These are phyloP conservation scores for Penicillium goetzii DNA, from an alignment of 495 filamentous ascomycete species.

Conservation along the genomic window DNA sequence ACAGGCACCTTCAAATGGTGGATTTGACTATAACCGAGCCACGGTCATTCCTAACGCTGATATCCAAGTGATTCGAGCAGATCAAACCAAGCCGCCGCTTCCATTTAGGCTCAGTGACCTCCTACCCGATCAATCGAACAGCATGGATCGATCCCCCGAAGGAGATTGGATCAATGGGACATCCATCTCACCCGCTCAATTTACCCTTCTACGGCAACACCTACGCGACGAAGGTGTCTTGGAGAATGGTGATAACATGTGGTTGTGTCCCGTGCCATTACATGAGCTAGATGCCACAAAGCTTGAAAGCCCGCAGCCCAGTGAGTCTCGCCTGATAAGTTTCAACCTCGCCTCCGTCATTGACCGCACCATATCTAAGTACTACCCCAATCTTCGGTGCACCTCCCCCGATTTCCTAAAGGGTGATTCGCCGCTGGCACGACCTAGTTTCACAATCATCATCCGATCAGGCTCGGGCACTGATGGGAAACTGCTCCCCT, in stretches of 20 bases:
- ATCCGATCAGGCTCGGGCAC: not conserved
- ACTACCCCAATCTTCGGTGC: constrained; percentile 5
- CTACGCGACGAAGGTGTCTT: not conserved
- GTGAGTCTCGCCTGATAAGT: constrained; percentile 8
- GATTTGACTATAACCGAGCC: constrained; percentile 1
- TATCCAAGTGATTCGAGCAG: constrained; percentile 14
- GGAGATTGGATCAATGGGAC: constrained; percentile 19
- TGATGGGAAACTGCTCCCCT: not conserved
- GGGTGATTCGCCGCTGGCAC: not conserved
- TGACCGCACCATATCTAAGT: not conserved
- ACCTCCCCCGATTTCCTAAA: not conserved
- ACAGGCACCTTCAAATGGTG: not conserved
- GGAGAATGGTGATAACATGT: constrained; percentile 2
- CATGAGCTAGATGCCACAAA: not conserved
- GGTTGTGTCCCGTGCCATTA: constrained; percentile 4
- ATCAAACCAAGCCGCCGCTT: constrained; percentile 2
- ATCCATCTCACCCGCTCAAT: not conserved
- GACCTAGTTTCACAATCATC: constrained; percentile 19
- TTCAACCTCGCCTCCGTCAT: constrained; percentile 7
- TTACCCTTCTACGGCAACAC: not conserved
- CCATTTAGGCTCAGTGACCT: constrained; percentile 17
- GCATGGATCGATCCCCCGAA: not conserved
- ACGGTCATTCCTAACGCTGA: constrained; percentile 16
- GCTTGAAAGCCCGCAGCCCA: not conserved
- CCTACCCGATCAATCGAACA: not conserved